These are phyloP conservation scores for Diospyros lotus DNA, from an alignment of 148 eudicot genomes.

Conservation along the genomic window DNA sequence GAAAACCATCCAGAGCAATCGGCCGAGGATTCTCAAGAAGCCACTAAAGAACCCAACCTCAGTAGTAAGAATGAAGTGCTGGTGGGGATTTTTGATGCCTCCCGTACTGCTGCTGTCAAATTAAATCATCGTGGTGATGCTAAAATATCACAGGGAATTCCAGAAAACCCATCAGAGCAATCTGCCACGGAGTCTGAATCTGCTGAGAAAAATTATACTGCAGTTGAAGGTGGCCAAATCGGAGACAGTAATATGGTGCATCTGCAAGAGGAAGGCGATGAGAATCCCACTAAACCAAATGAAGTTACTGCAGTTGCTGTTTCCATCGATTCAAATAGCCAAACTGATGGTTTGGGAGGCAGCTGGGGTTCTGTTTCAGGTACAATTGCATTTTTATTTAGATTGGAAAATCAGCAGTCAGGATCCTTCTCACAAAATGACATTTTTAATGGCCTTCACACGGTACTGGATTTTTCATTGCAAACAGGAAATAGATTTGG, in stretches of 20 bases:
- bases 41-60: slow-evolving; percentile 1
- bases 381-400: slow-evolving; percentile 13
- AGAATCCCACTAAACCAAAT: slow-evolving; percentile 20
- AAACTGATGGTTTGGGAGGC: slow-evolving; percentile 53
- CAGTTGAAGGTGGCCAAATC: slow-evolving; percentile 16
- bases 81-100: slow-evolving; percentile 8
- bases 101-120: slow-evolving; percentile 6
- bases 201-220: slow-evolving; percentile 21
- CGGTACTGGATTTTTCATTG: no score
- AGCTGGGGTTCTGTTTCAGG: slow-evolving; percentile 74
- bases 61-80: not conserved
- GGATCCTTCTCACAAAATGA: not conserved
- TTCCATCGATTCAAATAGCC: slow-evolving; percentile 41
- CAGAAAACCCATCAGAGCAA: slow-evolving; percentile 3
- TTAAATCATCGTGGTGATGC: slow-evolving; percentile 6
- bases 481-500: no score
- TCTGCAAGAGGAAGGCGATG: slow-evolving; percentile 24
- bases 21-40: slow-evolving; percentile 6
- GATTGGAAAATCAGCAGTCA: not conserved
- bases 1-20: slow-evolving; percentile 4
- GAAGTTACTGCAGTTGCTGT: slow-evolving; percentile 30
- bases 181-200: slow-evolving; percentile 13
- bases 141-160: slow-evolving; percentile 11
- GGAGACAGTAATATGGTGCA: slow-evolving; percentile 16
- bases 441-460: not conserved